A percentile compares a stretch with the other conserved stretches of the same genome.
phyloP scores from a whole-genome alignment of 2,329 filamentous ascomycete genomes.

The Colletotrichum siamense region DNA sequence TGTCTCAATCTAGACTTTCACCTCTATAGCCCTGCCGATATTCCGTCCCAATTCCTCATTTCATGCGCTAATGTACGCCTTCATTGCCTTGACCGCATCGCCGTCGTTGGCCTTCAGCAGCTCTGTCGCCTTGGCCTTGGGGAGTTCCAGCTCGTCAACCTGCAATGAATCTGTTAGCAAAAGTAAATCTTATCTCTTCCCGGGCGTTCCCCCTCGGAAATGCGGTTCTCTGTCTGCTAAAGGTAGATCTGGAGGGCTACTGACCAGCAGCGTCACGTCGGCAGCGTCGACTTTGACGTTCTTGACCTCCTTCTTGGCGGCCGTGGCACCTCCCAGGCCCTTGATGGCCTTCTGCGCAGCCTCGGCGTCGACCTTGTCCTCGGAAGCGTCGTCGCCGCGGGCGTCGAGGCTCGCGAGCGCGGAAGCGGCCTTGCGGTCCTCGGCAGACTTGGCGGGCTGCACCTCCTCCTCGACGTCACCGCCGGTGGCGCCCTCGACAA shows the following conservation, averaged over 20 bases:
- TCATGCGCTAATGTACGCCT: slow-evolving; percentile 50
- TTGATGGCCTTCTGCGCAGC: slow-evolving; percentile 77
- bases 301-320: slow-evolving; percentile 51
- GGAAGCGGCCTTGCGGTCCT: slow-evolving; percentile 78
- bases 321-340: slow-evolving; percentile 51
- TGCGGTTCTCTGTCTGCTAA: too few relatives aligned
- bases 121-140: slow-evolving; percentile 76
- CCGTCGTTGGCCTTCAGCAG: slow-evolving; percentile 76
- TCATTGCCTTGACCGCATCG: slow-evolving; percentile 71
- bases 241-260: slow-evolving; percentile 28
- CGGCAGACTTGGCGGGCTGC: slow-evolving; percentile 66
- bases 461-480: slow-evolving; percentile 65
- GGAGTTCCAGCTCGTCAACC: slow-evolving; percentile 75
- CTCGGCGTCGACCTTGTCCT: slow-evolving; percentile 65
- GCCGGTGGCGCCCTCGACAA: slow-evolving; percentile 65
- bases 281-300: slow-evolving; percentile 76
- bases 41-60: neutral
- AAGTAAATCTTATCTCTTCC: neutral
- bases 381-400: slow-evolving; percentile 49
- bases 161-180: slow-evolving; percentile 28
- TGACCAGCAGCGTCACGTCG: slow-evolving; percentile 73
- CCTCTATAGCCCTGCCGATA: neutral
- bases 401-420: slow-evolving; percentile 74
- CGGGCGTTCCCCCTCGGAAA: rapidly evolving
- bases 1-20: neutral